Conservation (phyloP, 2,329 filamentous ascomycete species). For the Epichloe baconii region DNA sequence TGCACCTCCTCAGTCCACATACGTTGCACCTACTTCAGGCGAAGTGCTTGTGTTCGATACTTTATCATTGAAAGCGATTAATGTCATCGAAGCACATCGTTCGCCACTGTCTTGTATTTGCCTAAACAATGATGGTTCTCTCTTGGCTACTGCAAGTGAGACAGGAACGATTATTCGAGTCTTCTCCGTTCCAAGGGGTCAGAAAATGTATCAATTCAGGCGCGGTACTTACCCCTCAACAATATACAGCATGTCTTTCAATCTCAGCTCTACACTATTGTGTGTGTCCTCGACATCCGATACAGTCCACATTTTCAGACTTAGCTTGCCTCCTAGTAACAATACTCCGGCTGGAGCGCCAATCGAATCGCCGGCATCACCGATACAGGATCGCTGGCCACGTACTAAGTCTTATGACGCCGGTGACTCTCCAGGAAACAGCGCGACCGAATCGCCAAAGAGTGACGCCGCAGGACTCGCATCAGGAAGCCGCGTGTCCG, state of each 20-base stretch:
- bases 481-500: constrained; percentile 12
- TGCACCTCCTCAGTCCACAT: constrained; percentile 67
- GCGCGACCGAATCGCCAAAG: constrained; percentile 38
- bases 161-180: constrained; percentile 96
- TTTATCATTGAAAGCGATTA: constrained; percentile 77
- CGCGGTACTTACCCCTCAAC: constrained; percentile 89
- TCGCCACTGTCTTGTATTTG: constrained; percentile 83
- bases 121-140: constrained; percentile 80
- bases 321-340: constrained; percentile 38
- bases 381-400: constrained; percentile 38
- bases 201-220: constrained; percentile 92
- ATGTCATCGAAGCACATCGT: constrained; percentile 89
- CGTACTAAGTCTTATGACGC: constrained; percentile 39
- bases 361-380: constrained; percentile 27
- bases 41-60: constrained; percentile 92
- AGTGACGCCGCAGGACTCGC: constrained; percentile 33
- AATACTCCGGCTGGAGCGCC: constrained; percentile 22
- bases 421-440: constrained; percentile 25
- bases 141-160: constrained; percentile 89
- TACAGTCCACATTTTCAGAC: constrained; percentile 90
- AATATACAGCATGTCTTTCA: constrained; percentile 99
- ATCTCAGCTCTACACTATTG: constrained; percentile 80
- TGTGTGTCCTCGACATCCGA: constrained; percentile 95
- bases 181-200: constrained; percentile 79
- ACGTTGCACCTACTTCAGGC: constrained; percentile 73